Evolutionary conservation across 805 yeast species (phyloP), one percentile per base, ranked within the genome.

Genomic region (Pichia paraexigua): DNA sequence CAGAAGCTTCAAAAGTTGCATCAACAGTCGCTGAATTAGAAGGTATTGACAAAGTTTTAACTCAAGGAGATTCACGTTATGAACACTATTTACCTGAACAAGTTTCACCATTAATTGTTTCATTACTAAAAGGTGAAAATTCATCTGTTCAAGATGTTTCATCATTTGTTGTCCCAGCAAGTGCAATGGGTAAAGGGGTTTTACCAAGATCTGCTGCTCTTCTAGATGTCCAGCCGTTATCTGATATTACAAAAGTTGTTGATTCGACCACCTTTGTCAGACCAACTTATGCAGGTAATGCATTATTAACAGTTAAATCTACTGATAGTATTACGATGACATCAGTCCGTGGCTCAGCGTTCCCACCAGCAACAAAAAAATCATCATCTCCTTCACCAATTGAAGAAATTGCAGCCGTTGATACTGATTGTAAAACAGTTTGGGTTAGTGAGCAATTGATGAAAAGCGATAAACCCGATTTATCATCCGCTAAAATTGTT

Each of bases 241-340:
- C 92, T 27, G 98, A 92, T 64, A 77, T 94, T 52, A 79, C 78
- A 58, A 78, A 79, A 61, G 83, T 92, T 41, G 78, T 77, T 57
- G 72, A 80, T 48, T 74, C 79, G 18, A 79, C 77, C 55, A 85
- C 94, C 9, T 94, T 92, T 68, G 82, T 85, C 40, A 84, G 98
- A 67, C 97, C 98, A 45, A 89, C 92, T 40, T 94, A 87, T 65
- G 98, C 99, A 21, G 99, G 99, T 46, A 94, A 94, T 69, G 95
- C 95, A 6, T 72, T 88, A 53, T 79, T 88, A 41, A 90, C 96
- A 3, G 87, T 94, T 47, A 79, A 82, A 66, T 74, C 88, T 24
- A 73, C 66, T 24, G 97, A 92, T 62, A 65, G 74, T 5, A 72
- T 79, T 56, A 76, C 87, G 48, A 70, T 92, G 54, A 71, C 87